Percentiles rank a stretch among this genome's conserved stretches.
phyloP scores from a whole-genome alignment of 2,329 filamentous ascomycete species.

The Rosellinia necatrix region DNA sequence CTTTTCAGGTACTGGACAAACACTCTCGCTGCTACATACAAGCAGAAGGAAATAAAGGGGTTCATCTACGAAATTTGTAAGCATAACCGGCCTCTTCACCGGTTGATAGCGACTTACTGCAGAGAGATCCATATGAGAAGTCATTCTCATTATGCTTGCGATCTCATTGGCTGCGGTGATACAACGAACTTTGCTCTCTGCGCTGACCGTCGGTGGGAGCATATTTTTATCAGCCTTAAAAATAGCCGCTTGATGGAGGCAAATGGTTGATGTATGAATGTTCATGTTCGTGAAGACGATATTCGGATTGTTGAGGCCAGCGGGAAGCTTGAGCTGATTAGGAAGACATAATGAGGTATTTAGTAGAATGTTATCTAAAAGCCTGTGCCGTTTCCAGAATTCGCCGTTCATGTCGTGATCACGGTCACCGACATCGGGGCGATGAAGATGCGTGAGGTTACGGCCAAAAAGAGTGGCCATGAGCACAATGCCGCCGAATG shows the following conservation, averaged over 20 bases:
- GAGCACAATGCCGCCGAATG: slow-evolving; percentile 79
- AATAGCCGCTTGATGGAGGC: slow-evolving; percentile 96
- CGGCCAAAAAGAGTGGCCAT: slow-evolving; percentile 90
- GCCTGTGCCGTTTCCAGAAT: slow-evolving; percentile 93
- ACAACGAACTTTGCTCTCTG: slow-evolving; percentile 90
- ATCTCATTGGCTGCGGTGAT: slow-evolving; percentile 94
- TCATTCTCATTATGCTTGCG: slow-evolving; percentile 91
- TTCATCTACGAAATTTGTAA: slow-evolving; percentile 69
- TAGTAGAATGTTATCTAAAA: slow-evolving; percentile 86
- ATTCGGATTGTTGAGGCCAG: slow-evolving; percentile 77
- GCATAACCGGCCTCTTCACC: background rate
- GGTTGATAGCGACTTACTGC: slow-evolving; percentile 61
- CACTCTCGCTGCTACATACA: slow-evolving; percentile 93
- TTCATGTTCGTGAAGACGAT: slow-evolving; percentile 96
- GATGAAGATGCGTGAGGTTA: slow-evolving; percentile 88
- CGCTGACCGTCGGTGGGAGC: slow-evolving; percentile 74
- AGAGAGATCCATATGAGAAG: slow-evolving; percentile 86
- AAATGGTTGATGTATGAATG: slow-evolving; percentile 94
- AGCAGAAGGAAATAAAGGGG: slow-evolving; percentile 90
- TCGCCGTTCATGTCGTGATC: slow-evolving; percentile 89
- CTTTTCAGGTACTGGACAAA: slow-evolving; percentile 98
- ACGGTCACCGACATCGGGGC: slow-evolving; percentile 77
- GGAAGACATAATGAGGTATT: slow-evolving; percentile 88
- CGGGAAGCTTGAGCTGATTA: slow-evolving; percentile 75
- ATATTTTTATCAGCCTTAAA: slow-evolving; percentile 94